Evolutionary conservation across 2,329 filamentous ascomycete species (phyloP).

Genomic region (Penicillium oxalicum): DNA sequence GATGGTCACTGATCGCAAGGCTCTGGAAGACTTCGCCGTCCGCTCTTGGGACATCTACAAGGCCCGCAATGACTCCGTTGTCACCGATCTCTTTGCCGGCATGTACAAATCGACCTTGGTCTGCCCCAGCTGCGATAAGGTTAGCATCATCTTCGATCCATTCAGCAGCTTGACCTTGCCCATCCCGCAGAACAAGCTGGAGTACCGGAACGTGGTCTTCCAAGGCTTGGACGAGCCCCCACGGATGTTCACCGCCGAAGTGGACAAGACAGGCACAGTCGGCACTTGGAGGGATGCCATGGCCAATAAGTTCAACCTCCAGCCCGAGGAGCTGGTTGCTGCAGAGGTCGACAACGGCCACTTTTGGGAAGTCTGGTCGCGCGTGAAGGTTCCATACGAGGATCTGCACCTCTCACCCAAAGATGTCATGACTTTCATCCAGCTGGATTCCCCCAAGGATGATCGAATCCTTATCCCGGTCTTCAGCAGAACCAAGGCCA

Average conservation of each 20-base stretch:
- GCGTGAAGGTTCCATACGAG: constrained; percentile 55
- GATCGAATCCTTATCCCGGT: constrained; percentile 45
- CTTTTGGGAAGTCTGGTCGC: constrained; percentile 81
- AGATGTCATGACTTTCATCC: constrained; percentile 65
- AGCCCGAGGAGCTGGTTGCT: constrained; percentile 61
- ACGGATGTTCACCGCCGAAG: constrained; percentile 67
- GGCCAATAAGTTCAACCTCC: constrained; percentile 46
- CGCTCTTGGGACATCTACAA: constrained; percentile 89
- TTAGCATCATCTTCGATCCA: constrained; percentile 97
- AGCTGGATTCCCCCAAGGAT: constrained; percentile 59
- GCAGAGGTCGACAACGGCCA: constrained; percentile 76
- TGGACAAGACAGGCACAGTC: constrained; percentile 63
- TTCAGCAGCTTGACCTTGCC: constrained; percentile 93
- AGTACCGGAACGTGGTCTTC: constrained; percentile 68
- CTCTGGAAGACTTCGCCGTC: constrained; percentile 77
- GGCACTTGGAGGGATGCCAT: constrained; percentile 46
- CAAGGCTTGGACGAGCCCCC: constrained; percentile 68
- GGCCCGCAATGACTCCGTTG: constrained; percentile 86
- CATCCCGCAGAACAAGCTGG: constrained; percentile 78
- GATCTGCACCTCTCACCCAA: constrained; percentile 60
- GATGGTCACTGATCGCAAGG: constrained; percentile 76
- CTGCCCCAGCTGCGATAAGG: constrained; percentile 84
- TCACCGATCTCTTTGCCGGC: constrained; percentile 91
- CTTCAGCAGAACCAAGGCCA: constrained; percentile 37
- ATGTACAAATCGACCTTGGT: constrained; percentile 98